These are phyloP conservation scores for Fraxinus albicans DNA, from an alignment of 305 asterid species.

Conservation along the genomic window DNA sequence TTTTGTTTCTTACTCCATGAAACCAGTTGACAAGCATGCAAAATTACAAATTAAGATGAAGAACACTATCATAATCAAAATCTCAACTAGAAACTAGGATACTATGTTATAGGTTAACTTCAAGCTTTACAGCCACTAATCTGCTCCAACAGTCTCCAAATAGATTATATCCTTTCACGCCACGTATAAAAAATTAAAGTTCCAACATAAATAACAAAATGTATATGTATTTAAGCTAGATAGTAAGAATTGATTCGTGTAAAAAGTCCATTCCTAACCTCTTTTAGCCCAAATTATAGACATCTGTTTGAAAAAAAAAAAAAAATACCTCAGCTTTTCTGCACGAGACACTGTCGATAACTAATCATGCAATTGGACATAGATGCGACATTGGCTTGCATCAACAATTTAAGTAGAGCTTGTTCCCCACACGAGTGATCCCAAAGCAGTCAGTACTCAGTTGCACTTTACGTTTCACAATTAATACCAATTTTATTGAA, in stretches of 20 bases:
- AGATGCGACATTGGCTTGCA: not conserved
- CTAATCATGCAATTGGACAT: not conserved
- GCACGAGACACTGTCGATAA: not conserved
- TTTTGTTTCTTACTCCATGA: not conserved
- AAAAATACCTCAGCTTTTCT: not conserved
- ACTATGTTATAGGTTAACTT: not conserved
- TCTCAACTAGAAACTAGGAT: not conserved
- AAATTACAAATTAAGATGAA: not conserved
- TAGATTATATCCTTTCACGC: not conserved
- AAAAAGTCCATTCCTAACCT: not conserved
- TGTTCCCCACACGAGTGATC: not conserved
- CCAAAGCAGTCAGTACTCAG: not conserved
- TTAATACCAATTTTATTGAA: not conserved
- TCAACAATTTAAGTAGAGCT: not conserved
- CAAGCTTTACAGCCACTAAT: not conserved
- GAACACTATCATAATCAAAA: not conserved
- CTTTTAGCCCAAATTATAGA: not conserved
- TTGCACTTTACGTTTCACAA: not conserved
- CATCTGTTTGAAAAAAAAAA: not conserved
- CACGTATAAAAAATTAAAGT: not conserved
- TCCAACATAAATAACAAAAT: not conserved
- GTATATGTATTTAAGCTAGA: not conserved
- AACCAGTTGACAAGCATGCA: not conserved
- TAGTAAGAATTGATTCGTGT: not conserved
- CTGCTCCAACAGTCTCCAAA: not conserved